Base-by-base conservation (phyloP, 2,329 filamentous ascomycete species). In the Fusarium sp. region DNA sequence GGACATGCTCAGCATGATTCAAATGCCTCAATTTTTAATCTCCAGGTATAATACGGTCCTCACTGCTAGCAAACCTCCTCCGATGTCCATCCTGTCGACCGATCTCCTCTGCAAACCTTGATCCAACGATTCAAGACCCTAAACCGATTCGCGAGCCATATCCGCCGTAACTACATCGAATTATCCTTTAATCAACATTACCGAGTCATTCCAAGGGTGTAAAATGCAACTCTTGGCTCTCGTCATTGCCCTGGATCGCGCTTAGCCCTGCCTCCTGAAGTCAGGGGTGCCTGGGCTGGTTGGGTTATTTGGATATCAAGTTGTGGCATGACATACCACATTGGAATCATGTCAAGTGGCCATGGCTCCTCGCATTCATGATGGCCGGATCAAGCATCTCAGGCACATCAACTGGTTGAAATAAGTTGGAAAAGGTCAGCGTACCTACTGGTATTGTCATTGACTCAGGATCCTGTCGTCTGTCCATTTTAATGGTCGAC, bases 241-340 rank as follows among this genome's bases (percentile, higher is more conserved):
- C 44, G 23, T 1, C 20, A 10, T 31, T 25, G 23, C 18, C 42
- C 31, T 31, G 51, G 18, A 33, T 18, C 13, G 14, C 13, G 18
- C 16, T 31, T 40, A 16, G 4, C 31, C 54, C 18, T 42, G 16
- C 54, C 23, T 49, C 68, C 57, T 70, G 68, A 70, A 70, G 68
- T 68, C 64, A 68, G 68, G 61, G 40, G 27, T 23, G 33, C 27
- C 27, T 49, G 11, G 29, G 44, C 60, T 18, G 27, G 11, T 10
- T 42, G 18, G 33, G n/a, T 18, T 5, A 25, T 11, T 61, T 10
- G 25, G 31, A 49, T 40, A 67, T 61, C 54, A 16, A 23, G 42
- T 58, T 33, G 31, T 33, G 25, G 23, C 46, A 38, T 14, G 36
- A 13, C 14, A 33, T 44, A 9, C 20, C 23, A 20, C 10, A 34